phyloP scores from a whole-genome alignment of 2,329 filamentous ascomycete species.

The Pochonia chlamydosporia region DNA sequence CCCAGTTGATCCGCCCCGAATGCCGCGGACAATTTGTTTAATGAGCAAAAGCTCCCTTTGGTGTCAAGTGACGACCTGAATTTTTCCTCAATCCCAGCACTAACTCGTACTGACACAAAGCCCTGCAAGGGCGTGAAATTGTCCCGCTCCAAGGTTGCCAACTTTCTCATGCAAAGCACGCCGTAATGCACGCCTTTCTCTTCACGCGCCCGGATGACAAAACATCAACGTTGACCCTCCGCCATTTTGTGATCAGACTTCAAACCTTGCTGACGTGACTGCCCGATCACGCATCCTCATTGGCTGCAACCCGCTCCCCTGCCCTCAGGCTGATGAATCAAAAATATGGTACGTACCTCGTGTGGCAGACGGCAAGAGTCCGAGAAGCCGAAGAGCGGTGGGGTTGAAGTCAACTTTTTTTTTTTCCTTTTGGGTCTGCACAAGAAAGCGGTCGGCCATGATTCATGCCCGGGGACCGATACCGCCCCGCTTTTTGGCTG shows the following conservation, averaged over 20 bases:
- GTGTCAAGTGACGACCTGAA: too few relatives aligned
- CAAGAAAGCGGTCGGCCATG: not conserved
- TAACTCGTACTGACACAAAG: too few relatives aligned
- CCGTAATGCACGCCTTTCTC: too few relatives aligned
- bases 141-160: too few relatives aligned
- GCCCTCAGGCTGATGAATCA: conserved; percentile 3
- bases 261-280: conserved; percentile 2
- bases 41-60: too few relatives aligned
- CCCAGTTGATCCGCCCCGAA: too few relatives aligned
- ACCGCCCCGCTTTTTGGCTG: conserved; percentile 5
- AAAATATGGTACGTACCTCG: conserved; percentile 3
- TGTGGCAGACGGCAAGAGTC: conserved; percentile 1
- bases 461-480: conserved; percentile 3
- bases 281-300: not conserved
- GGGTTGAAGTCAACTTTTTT: conserved; percentile 9
- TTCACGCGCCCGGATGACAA: not conserved
- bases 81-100: too few relatives aligned
- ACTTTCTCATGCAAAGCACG: too few relatives aligned
- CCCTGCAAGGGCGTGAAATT: too few relatives aligned
- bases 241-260: not conserved
- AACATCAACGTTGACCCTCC: not conserved
- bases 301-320: not conserved
- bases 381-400: conserved; percentile 19
- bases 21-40: too few relatives aligned
- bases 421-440: not conserved